A percentile compares a stretch with the other conserved stretches of the same genome.
These are phyloP conservation scores for Tritrichomonas musculus DNA, from an alignment of 208 protist genomes.

Conservation along the genomic window DNA sequence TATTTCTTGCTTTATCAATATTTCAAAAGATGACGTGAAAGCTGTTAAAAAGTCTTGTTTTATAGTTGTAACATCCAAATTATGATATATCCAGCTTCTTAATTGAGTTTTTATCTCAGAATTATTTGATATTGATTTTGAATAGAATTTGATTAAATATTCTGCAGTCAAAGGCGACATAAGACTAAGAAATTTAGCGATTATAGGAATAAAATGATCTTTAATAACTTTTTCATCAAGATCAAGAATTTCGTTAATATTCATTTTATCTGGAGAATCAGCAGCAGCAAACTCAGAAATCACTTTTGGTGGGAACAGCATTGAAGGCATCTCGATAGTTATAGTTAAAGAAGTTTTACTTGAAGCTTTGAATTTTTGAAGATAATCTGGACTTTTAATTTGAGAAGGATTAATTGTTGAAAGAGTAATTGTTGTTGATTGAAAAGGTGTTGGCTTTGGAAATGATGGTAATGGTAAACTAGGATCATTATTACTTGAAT, in stretches of 20 bases:
- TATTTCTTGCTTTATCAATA: not conserved
- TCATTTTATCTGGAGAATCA: not conserved
- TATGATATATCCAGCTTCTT: not conserved
- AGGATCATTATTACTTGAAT: too few species aligned
- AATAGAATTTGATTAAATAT: not conserved
- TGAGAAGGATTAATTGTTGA: too few species aligned
- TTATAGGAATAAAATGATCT: not conserved
- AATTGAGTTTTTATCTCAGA: not conserved
- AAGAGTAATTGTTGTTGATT: too few species aligned
- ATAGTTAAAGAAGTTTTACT: not conserved
- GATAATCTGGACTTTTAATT: not conserved
- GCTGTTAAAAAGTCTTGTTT: not conserved
- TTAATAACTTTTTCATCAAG: not conserved
- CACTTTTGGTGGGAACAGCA: not conserved
- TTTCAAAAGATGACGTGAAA: not conserved
- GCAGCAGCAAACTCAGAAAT: not conserved
- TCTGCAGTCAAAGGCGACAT: not conserved
- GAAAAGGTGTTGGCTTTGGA: too few species aligned
- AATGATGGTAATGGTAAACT: too few species aligned
- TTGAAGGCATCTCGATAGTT: not conserved
- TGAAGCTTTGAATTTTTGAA: not conserved
- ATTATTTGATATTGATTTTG: not conserved
- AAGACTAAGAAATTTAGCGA: not conserved
- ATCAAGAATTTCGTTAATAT: not conserved
- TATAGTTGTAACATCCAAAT: not conserved